A percentile compares a stretch with the other conserved stretches of the same genome.
phyloP scores from a whole-genome alignment of 768 basidiomycete species.

The Daedaleopsis nitida region DNA sequence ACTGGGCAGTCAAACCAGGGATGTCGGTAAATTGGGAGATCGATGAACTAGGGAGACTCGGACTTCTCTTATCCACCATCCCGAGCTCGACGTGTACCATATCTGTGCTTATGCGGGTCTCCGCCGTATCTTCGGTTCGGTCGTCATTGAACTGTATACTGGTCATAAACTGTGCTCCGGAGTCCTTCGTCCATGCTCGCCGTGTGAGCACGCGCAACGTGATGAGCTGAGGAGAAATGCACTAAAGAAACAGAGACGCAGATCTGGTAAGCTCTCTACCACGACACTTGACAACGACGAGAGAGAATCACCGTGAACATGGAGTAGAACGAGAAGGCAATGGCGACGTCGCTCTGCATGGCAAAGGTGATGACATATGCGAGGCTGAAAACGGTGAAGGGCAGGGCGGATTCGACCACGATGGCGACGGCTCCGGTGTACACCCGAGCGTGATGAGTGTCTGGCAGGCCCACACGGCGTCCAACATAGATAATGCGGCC shows the following conservation, averaged over 20 bases:
- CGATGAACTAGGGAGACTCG: too few relatives aligned
- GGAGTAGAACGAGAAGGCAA: constrained; percentile 40
- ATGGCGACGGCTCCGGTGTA: constrained; percentile 38
- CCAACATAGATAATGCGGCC: constrained; percentile 35
- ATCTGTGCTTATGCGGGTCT: not conserved
- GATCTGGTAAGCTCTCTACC: not conserved
- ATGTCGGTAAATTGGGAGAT: too few relatives aligned
- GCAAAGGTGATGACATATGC: constrained; percentile 40
- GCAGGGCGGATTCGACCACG: constrained; percentile 41
- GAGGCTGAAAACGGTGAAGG: constrained; percentile 38
- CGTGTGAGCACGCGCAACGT: constrained; percentile 19
- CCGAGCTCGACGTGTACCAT: too few relatives aligned
- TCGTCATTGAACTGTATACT: constrained; percentile 7
- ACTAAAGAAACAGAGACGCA: not conserved
- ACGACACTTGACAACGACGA: not conserved
- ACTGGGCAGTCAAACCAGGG: too few relatives aligned
- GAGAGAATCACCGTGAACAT: constrained; percentile 38
- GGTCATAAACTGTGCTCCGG: constrained; percentile 1
- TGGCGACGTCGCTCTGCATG: constrained; percentile 31
- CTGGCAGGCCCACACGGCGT: constrained; percentile 28
- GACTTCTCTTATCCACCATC: too few relatives aligned
- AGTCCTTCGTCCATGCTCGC: constrained; percentile 16
- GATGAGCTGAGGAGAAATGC: constrained; percentile 22
- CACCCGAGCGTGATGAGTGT: constrained; percentile 24
- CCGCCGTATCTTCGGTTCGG: not conserved